phyloP scores from a whole-genome alignment of 148 eudicot species.

The Silene uniflora region DNA sequence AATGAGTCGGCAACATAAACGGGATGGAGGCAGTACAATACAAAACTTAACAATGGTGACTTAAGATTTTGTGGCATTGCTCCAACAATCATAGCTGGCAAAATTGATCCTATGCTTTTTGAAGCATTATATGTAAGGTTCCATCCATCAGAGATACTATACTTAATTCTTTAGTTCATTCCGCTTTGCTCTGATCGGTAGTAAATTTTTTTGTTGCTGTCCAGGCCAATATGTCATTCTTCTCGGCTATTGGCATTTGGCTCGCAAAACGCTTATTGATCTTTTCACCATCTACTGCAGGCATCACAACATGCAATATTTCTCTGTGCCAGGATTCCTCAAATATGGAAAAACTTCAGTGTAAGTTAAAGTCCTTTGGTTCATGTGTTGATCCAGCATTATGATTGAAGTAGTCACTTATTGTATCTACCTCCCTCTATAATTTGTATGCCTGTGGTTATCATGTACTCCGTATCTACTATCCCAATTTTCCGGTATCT shows the following conservation, averaged over 20 bases:
- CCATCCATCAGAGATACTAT: neutral
- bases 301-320: slow-evolving; percentile 93
- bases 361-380: slow-evolving; percentile 30
- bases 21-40: too few species aligned
- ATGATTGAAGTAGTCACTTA: neutral
- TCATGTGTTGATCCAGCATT: neutral
- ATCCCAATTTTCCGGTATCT: neutral
- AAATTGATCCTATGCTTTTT: slow-evolving; percentile 85
- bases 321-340: slow-evolving; percentile 89
- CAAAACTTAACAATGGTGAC: slow-evolving; percentile 28
- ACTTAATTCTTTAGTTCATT: neutral
- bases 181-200: neutral
- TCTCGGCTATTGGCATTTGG: neutral
- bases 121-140: slow-evolving; percentile 91
- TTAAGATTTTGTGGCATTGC: slow-evolving; percentile 86
- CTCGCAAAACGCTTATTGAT: slow-evolving; percentile 1
- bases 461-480: neutral
- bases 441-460: neutral
- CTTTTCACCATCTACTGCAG: slow-evolving; percentile 36
- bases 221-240: neutral
- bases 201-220: too few species aligned
- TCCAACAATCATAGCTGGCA: slow-evolving; percentile 85
- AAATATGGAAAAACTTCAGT: slow-evolving; percentile 66
- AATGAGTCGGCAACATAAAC: too few species aligned
- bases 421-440: neutral